A percentile compares a stretch with the other conserved stretches of the same genome.
These are phyloP conservation scores for Metschnikowia vanudenii DNA, from an alignment of 805 yeast genomes.

Conservation along the genomic window DNA sequence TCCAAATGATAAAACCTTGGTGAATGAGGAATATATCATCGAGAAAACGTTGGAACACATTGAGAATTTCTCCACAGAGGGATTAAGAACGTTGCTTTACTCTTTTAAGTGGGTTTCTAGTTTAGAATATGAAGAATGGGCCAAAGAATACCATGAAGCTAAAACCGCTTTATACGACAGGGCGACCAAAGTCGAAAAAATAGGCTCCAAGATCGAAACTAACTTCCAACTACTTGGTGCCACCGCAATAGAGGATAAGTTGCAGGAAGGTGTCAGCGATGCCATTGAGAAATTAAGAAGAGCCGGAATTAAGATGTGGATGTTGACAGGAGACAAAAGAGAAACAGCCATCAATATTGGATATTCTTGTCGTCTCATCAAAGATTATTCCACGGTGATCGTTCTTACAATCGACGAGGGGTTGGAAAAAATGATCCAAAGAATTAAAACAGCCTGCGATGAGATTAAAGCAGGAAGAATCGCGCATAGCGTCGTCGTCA, in stretches of 20 bases:
- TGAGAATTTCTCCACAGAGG: constrained; percentile 93
- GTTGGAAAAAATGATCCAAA: constrained; percentile 57
- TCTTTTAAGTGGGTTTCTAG: constrained; percentile 69
- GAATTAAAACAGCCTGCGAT: constrained; percentile 71
- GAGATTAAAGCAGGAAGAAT: constrained; percentile 71
- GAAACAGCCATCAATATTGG: constrained; percentile 98
- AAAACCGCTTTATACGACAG: constrained; percentile 73
- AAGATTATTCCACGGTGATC: constrained; percentile 88
- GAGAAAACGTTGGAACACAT: constrained; percentile 87
- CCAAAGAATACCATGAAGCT: constrained; percentile 64
- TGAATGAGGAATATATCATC: constrained; percentile 72
- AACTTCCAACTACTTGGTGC: constrained; percentile 79
- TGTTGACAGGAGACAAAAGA: constrained; percentile 96
- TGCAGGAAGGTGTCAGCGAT: constrained; percentile 96
- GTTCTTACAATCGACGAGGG: constrained; percentile 52
- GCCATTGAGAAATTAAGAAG: constrained; percentile 87
- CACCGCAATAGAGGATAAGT: constrained; percentile 94
- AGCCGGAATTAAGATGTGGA: constrained; percentile 96
- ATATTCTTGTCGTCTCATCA: constrained; percentile 86
- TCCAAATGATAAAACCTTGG: constrained; percentile 53
- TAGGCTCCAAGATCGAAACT: constrained; percentile 71
- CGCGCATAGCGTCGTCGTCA: constrained; percentile 92
- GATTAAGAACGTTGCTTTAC: constrained; percentile 85
- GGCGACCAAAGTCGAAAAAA: constrained; percentile 58
- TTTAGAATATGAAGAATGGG: constrained; percentile 65